Conservation (phyloP, 352 stramenopile species). For the Phytophthora parvispora region DNA sequence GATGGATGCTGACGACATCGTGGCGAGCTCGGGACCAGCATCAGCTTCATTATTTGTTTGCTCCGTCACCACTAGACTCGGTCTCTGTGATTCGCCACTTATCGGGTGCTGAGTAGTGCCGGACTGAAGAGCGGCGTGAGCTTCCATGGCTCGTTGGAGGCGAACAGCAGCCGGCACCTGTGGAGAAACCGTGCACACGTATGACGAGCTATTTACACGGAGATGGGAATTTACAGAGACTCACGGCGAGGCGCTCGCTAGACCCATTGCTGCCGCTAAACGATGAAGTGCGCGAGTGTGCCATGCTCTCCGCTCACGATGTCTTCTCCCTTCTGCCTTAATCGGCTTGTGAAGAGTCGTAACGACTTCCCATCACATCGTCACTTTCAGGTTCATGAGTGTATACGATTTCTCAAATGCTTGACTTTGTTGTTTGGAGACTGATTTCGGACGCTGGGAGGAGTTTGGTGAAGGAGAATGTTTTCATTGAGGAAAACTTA, state of each 20-base stretch:
- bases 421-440: no score
- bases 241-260: constrained; percentile 8
- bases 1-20: constrained; percentile 11
- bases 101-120: background rate
- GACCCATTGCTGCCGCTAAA: constrained; percentile 13
- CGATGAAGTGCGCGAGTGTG: constrained; percentile 24
- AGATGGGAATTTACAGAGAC: background rate
- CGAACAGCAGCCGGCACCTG: constrained; percentile 36
- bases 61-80: background rate
- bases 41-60: background rate
- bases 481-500: no score
- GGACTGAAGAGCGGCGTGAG: constrained; percentile 29
- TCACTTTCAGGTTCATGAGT: background rate
- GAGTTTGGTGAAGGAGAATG: background rate
- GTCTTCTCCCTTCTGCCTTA: no score
- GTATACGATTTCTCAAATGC: no score
- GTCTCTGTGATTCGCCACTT: background rate
- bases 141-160: constrained; percentile 43
- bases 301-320: no score
- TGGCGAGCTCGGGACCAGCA: background rate
- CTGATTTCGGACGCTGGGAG: no score
- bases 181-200: background rate
- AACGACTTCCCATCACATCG: background rate
- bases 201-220: background rate
- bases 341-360: constrained; percentile 13